Conservation (phyloP, 192 early-diverging fungal species). For the Gamsiella multidivaricata region DNA sequence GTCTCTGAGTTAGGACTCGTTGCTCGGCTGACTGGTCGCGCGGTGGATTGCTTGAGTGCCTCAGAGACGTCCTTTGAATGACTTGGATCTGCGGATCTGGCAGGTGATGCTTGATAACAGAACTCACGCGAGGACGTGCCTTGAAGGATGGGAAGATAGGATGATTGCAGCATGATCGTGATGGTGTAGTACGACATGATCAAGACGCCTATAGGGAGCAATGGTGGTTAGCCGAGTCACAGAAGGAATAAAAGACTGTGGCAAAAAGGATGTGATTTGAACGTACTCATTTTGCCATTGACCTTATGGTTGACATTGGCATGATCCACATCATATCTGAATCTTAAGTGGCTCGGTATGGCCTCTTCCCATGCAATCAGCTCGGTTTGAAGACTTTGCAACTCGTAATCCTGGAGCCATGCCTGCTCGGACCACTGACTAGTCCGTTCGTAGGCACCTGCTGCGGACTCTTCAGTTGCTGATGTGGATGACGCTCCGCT, state of each 20-base stretch:
- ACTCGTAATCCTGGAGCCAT: slow-evolving; percentile 26
- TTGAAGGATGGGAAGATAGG: slow-evolving; percentile 22
- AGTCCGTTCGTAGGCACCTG: background rate
- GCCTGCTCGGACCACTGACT: slow-evolving; percentile 29
- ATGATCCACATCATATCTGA: slow-evolving; percentile 16
- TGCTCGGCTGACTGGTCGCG: too few relatives aligned
- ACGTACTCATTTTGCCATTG: slow-evolving; percentile 27
- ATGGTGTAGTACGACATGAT: slow-evolving; percentile 38
- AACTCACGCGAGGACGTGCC: background rate
- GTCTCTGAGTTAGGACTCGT: too few relatives aligned
- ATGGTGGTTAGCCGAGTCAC: background rate
- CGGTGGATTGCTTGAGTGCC: too few relatives aligned
- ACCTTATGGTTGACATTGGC: slow-evolving; percentile 17
- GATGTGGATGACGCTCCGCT: background rate
- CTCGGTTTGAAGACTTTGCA: slow-evolving; percentile 15
- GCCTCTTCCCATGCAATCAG: slow-evolving; percentile 19
- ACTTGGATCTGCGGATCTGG: background rate
- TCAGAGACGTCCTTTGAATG: background rate
- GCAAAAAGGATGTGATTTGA: too few relatives aligned
- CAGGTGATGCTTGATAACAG: background rate
- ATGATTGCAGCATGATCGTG: slow-evolving; percentile 33
- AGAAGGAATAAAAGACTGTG: background rate
- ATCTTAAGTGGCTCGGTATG: slow-evolving; percentile 11
- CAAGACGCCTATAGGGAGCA: background rate
- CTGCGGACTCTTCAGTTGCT: background rate